Evolutionary conservation across 768 basidiomycete species (phyloP).

Genomic region (Tylopilus sp.): DNA sequence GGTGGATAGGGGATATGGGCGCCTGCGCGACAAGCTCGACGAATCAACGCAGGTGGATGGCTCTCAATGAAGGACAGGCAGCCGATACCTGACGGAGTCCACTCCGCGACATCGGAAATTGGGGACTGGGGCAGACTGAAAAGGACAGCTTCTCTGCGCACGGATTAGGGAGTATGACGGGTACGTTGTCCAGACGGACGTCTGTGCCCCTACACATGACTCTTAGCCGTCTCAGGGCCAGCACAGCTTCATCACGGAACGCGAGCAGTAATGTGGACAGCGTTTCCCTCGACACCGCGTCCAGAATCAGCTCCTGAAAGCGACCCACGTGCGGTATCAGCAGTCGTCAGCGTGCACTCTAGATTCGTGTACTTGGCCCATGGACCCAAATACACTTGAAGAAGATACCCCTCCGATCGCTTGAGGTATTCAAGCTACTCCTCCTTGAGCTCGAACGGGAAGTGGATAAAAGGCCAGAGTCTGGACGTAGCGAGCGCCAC

Average conservation of each 20-base stretch:
- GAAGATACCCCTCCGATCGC: constrained; percentile 29
- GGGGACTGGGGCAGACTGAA: constrained; percentile 32
- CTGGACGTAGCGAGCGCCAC: constrained; percentile 33
- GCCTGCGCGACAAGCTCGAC: constrained; percentile 24
- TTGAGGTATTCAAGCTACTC: constrained; percentile 32
- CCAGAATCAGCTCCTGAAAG: constrained; percentile 30
- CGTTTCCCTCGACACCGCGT: constrained; percentile 30
- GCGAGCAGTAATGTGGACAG: constrained; percentile 19
- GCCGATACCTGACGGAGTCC: constrained; percentile 20
- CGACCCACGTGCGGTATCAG: constrained; percentile 29
- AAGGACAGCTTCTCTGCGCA: constrained; percentile 29
- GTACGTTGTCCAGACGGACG: constrained; percentile 32
- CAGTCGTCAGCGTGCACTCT: constrained; percentile 19
- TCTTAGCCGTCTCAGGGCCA: constrained; percentile 24
- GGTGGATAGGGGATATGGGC: constrained; percentile 19
- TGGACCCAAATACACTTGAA: constrained; percentile 33
- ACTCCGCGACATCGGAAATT: constrained; percentile 27
- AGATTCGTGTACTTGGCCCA: constrained; percentile 31
- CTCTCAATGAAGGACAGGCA: constrained; percentile 19
- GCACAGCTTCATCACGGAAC: constrained; percentile 27
- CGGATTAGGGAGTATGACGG: constrained; percentile 23
- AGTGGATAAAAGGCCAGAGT: constrained; percentile 35
- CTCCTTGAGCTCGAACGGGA: constrained; percentile 29
- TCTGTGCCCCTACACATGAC: constrained; percentile 33
- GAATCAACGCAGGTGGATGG: constrained; percentile 30